These are phyloP conservation scores for Geranium brycei DNA, from an alignment of 345 rosid species.

Conservation along the genomic window DNA sequence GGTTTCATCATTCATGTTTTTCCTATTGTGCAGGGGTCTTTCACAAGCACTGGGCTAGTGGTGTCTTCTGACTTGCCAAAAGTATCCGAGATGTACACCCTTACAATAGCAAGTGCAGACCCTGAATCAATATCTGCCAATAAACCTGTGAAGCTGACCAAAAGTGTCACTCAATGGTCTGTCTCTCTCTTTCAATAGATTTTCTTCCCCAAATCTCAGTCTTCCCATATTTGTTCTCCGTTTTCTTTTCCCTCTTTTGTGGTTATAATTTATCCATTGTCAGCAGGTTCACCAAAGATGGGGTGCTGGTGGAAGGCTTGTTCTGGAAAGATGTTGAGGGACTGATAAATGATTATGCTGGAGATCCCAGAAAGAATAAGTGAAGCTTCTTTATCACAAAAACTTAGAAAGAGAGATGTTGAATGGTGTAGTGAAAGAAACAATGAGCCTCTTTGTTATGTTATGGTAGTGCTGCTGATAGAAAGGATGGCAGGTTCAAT, in stretches of 20 bases:
- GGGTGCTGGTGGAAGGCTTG: conserved; percentile 64
- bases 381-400: conserved; percentile 13
- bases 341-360: conserved; percentile 40
- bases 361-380: conserved; percentile 59
- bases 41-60: conserved; percentile 72
- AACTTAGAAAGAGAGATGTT: no score
- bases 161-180: conserved; percentile 65
- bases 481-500: no score
- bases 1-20: not conserved
- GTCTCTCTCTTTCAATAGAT: conserved; percentile 12
- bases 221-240: not conserved
- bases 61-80: conserved; percentile 71
- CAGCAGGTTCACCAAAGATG: conserved; percentile 66
- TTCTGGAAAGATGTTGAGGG: conserved; percentile 78
- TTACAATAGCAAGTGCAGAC: conserved; percentile 62
- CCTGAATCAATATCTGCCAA: conserved; percentile 78
- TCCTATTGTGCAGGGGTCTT: conserved; percentile 45
- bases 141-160: conserved; percentile 50
- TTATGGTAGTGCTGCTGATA: no score
- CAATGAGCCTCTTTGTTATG: no score
- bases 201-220: not conserved
- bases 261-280: not conserved
- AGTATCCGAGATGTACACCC: conserved; percentile 65
- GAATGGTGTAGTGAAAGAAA: no score
- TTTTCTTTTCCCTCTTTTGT: not conserved